A percentile compares a stretch with the other conserved stretches of the same genome.
Conservation (phyloP, 2,329 filamentous ascomycete genomes). For the Magnaporthiopsis incrustans region DNA sequence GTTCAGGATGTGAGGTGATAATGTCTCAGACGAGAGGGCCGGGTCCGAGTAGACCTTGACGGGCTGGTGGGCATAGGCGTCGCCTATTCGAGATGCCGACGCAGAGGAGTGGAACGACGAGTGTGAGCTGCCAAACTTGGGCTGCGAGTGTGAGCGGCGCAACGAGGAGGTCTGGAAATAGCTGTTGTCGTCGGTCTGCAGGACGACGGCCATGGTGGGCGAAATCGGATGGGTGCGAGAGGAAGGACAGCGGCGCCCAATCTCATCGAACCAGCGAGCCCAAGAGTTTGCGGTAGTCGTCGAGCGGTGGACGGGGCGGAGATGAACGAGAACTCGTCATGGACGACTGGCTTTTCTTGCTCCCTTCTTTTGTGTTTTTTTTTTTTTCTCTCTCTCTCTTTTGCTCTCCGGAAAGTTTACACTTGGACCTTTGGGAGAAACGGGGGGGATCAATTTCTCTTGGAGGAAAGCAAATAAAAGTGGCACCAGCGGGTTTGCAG, state of each 20-base stretch:
- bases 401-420: neutral
- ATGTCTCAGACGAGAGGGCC: conserved; percentile 44
- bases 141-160: conserved; percentile 53
- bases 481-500: conserved; percentile 3
- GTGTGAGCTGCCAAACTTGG: conserved; percentile 41
- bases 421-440: neutral
- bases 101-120: conserved; percentile 35
- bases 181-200: conserved; percentile 47
- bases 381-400: neutral
- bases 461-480: conserved; percentile 6
- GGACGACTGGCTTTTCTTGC: neutral
- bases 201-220: conserved; percentile 45
- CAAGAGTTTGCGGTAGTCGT: conserved; percentile 9
- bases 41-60: conserved; percentile 37
- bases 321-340: neutral
- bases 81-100: conserved; percentile 37
- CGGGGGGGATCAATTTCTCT: neutral
- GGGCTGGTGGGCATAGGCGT: conserved; percentile 31
- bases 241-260: conserved; percentile 17
- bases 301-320: neutral
- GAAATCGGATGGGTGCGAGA: neutral
- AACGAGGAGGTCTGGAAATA: conserved; percentile 47
- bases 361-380: too few relatives aligned
- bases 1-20: conserved; percentile 44
- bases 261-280: conserved; percentile 10